Base-by-base conservation (phyloP, 2,329 filamentous ascomycete genomes). In the Penicillium sp. region DNA sequence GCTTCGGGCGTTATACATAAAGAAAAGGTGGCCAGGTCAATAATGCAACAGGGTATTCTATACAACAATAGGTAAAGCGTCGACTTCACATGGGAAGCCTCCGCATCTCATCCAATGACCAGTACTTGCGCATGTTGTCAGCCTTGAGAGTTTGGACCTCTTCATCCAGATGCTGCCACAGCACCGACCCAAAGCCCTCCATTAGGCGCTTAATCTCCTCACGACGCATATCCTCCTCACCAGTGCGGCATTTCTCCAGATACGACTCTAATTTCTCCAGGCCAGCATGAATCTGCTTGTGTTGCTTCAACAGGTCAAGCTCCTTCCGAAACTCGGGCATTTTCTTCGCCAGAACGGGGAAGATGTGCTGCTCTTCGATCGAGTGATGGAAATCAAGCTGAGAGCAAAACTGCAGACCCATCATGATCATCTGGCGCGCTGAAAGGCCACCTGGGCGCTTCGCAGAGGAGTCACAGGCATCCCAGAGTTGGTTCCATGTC, bases 41-140 rank as follows among this genome's bases (percentile, higher is more conserved):
- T 19, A 19, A 40, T n/a, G 24, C n/a, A 11, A 22, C 13, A 19
- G 46, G 37, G 54, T 50, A 56, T 56, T 37, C 37, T 50, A 43
- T 41, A 40, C 18, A 44, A 22, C 40, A 37, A 54, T 11, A 31
- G 22, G 35, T 16, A 3, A 50, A 19, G 59, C n/a, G 1, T n/a
- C 10, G 24, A 46, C 4, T 31, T 31, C 31, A 92, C 79, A 92
- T 91, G 0, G 85, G 87, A 78, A 95, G 82, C 53, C 78, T 76
- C 73, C 76, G 79, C 75, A 96, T 87, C 81, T 96, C 92, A 49
- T 90, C 86, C 60, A 87, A 66, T 0, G 82, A 89, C 90, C 91
- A 96, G 75, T 90, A 92, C 75, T 82, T 86, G 66, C 91, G 83
- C 92, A 96, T 96, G 73, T 94, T 96, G 74, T 95, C 90, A 46